Percentiles rank a stretch among this genome's conserved stretches.
Conservation (phyloP, 2,329 filamentous ascomycete species). For the Trichophyton schoenleinii region DNA sequence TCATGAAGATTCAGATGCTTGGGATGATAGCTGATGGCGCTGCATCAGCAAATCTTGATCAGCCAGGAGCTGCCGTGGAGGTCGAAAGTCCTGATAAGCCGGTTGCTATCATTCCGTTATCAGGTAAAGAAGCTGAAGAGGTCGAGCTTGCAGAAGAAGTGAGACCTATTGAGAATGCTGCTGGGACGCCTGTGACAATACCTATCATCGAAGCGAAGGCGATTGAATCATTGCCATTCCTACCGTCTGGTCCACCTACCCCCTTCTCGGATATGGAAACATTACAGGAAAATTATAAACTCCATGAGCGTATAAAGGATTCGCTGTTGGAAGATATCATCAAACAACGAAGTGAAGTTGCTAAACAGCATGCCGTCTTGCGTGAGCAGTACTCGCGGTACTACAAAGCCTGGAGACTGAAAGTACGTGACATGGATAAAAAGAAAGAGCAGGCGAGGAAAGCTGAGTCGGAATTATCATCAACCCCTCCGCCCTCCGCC, state of each 20-base stretch:
- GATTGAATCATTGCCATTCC: conserved; percentile 35
- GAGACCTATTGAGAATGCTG: neutral
- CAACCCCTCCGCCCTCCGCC: conserved; percentile 20
- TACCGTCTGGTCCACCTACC: conserved; percentile 31
- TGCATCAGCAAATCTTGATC: conserved; percentile 19
- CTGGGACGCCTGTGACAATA: conserved; percentile 1
- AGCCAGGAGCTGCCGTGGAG: conserved; percentile 15
- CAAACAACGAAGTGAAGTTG: conserved; percentile 27
- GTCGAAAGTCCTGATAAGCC: conserved; percentile 11
- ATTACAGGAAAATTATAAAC: conserved; percentile 30
- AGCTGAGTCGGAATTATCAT: conserved; percentile 26
- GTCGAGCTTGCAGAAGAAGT: conserved; percentile 10
- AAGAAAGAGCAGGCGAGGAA: conserved; percentile 27
- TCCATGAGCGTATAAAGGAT: conserved; percentile 29
- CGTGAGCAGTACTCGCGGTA: conserved; percentile 29
- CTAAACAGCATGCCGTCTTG: conserved; percentile 29
- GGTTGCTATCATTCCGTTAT: conserved; percentile 14
- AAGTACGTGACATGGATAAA: conserved; percentile 32
- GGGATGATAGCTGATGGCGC: conserved; percentile 30
- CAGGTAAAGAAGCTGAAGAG: conserved; percentile 17
- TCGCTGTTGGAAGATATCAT: conserved; percentile 28
- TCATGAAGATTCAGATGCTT: conserved; percentile 34
- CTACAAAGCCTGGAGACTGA: conserved; percentile 36
- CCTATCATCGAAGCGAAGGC: conserved; percentile 21
- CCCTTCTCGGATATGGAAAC: conserved; percentile 35